Conservation (phyloP, 768 basidiomycete species). For the Obba rivulosa region DNA sequence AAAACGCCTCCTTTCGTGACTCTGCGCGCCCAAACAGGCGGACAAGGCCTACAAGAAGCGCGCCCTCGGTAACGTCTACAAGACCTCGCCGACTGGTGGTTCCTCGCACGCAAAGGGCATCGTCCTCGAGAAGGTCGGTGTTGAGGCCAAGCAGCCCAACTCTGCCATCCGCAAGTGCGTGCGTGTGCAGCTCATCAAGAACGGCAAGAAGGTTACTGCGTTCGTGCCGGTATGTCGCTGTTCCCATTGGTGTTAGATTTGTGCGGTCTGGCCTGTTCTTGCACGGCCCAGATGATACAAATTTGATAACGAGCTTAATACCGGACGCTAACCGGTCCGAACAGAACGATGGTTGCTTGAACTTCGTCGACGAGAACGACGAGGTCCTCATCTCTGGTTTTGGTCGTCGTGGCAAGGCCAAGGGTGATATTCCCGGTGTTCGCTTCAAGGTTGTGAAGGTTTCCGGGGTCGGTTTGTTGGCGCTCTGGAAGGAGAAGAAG, state of each 20-base stretch:
- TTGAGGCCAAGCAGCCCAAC: conserved; percentile 99
- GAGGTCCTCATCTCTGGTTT: conserved; percentile 99
- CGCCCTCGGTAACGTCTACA: conserved; percentile 98
- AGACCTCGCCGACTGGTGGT: conserved; percentile 98
- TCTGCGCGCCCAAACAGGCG: conserved; percentile 48
- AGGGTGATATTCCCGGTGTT: conserved; percentile 99
- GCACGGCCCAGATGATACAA: conserved; percentile 9
- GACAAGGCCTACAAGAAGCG: conserved; percentile 99
- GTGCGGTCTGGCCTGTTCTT: conserved; percentile 1
- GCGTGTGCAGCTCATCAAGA: conserved; percentile 99
- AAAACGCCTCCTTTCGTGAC: background rate
- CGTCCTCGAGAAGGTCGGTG: conserved; percentile 99
- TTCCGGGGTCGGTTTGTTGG: conserved; percentile 96
- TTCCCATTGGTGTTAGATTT: background rate
- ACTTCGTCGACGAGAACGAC: conserved; percentile 99
- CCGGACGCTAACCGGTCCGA: background rate
- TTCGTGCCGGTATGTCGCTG: conserved; percentile 84
- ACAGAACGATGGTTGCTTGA: conserved; percentile 94
- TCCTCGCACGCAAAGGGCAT: conserved; percentile 99
- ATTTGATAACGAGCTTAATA: background rate
- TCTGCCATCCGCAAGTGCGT: conserved; percentile 99
- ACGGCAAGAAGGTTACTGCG: conserved; percentile 99
- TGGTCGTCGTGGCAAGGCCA: conserved; percentile 99
- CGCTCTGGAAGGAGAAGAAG: conserved; percentile 99
- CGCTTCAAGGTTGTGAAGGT: conserved; percentile 99